Evolutionary conservation across 2,329 filamentous ascomycete genomes (phyloP).

Genomic region (Fusarium falciforme): DNA sequence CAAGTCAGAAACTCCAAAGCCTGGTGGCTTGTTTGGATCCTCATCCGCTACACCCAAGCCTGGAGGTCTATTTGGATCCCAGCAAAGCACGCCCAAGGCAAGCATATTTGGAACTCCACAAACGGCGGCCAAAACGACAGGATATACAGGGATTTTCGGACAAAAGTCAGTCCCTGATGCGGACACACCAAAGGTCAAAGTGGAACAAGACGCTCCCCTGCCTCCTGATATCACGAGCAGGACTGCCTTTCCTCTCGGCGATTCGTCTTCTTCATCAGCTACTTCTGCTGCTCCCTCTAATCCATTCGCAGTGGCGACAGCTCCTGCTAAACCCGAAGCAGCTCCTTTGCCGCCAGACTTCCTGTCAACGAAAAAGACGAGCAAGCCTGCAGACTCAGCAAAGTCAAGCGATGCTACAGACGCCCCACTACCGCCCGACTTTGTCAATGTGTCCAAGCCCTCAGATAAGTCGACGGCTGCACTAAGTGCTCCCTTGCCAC

Average conservation of each 20-base stretch:
- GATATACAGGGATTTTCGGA: constrained; percentile 41
- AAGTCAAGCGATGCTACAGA: constrained; percentile 17
- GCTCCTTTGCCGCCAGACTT: constrained; percentile 60
- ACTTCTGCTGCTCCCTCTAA: constrained; percentile 50
- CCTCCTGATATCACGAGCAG: constrained; percentile 69
- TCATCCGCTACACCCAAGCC: constrained; percentile 46
- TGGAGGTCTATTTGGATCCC: constrained; percentile 34
- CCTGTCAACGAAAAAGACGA: constrained; percentile 34
- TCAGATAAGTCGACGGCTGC: constrained; percentile 12
- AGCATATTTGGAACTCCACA: constrained; percentile 36
- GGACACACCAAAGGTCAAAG: constrained; percentile 52
- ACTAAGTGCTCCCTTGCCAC: constrained; percentile 25
- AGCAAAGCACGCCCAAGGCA: constrained; percentile 37
- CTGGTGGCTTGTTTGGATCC: constrained; percentile 36
- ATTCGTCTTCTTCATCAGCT: constrained; percentile 65
- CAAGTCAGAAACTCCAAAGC: constrained; percentile 41
- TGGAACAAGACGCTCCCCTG: constrained; percentile 55
- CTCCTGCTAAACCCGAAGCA: constrained; percentile 44
- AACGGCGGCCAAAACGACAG: constrained; percentile 31
- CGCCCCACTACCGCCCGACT: constrained; percentile 50
- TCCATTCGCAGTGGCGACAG: constrained; percentile 46
- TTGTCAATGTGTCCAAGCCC: constrained; percentile 37
- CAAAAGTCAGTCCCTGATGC: constrained; percentile 29
- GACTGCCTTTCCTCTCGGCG: constrained; percentile 59
- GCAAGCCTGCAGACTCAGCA: constrained; percentile 13